Evolutionary conservation across 495 filamentous ascomycete species (phyloP).

Genomic region (Aspergillus cavernicola): DNA sequence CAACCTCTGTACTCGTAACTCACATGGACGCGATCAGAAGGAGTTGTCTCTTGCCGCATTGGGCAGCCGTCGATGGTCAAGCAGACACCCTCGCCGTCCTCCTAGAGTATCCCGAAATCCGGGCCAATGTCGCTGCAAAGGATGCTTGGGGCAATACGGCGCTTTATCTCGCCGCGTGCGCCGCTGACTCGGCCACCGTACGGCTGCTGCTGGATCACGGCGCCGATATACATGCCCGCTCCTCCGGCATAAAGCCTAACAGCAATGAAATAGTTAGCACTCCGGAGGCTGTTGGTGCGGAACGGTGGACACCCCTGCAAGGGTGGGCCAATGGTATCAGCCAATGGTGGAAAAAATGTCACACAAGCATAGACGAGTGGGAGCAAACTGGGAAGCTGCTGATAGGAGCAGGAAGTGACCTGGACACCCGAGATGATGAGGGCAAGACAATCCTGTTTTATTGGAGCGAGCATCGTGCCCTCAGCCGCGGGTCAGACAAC

Average conservation of each 20-base stretch:
- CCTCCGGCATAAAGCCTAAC: background rate
- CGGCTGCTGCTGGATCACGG: background rate
- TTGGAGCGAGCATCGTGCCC: background rate
- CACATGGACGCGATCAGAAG: background rate
- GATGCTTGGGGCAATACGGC: background rate
- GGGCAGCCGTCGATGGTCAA: background rate
- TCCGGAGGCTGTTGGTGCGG: background rate
- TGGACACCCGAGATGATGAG: constrained; percentile 15
- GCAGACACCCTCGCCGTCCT: background rate
- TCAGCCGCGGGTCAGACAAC: background rate
- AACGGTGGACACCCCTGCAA: constrained; percentile 3
- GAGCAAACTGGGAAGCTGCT: background rate
- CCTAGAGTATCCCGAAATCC: background rate
- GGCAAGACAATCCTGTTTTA: constrained; percentile 10
- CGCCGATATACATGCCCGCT: background rate
- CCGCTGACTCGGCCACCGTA: background rate
- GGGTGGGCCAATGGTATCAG: constrained; percentile 2
- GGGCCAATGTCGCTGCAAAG: background rate
- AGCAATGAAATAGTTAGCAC: background rate
- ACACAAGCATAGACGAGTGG: background rate
- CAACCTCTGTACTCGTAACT: background rate
- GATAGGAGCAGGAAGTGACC: constrained; percentile 20
- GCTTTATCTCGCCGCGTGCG: background rate
- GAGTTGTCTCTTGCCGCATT: background rate
- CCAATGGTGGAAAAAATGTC: background rate